Percentiles rank a stretch among this genome's conserved stretches.
Conservation (phyloP, 129 eudicot genomes). For the Ambrosia trifida region DNA sequence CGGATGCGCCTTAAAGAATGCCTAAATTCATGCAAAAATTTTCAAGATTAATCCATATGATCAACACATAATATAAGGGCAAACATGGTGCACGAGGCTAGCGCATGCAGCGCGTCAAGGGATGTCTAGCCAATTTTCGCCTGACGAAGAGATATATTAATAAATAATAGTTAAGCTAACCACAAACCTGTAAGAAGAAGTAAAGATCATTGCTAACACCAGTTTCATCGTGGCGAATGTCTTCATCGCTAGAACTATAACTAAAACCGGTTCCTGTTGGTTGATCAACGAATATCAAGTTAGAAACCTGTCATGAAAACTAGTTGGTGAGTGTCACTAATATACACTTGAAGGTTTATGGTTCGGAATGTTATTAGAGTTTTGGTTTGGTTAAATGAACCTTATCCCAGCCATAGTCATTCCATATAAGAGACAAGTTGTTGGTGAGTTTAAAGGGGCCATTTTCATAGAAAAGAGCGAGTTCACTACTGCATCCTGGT, state of each 20-base stretch:
- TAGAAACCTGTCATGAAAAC: slow-evolving; percentile 55
- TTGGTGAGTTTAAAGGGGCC: slow-evolving; percentile 76
- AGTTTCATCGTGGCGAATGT: slow-evolving; percentile 50
- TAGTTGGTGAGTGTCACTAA: not conserved
- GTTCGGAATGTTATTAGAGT: not conserved
- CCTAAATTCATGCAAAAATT: slow-evolving; percentile 40
- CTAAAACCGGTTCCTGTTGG: slow-evolving; percentile 95
- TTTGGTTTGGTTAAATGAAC: slow-evolving; percentile 28
- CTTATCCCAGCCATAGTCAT: slow-evolving; percentile 90
- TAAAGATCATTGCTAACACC: slow-evolving; percentile 74
- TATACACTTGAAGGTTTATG: not conserved
- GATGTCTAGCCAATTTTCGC: no score
- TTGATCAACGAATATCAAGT: slow-evolving; percentile 85
- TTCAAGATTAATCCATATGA: not conserved
- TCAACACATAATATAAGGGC: no score
- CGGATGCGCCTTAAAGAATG: slow-evolving; percentile 69
- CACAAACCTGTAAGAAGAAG: slow-evolving; percentile 74
- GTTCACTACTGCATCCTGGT: slow-evolving; percentile 83
- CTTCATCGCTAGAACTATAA: slow-evolving; percentile 49
- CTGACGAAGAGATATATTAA: no score
- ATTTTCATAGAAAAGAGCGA: slow-evolving; percentile 90
- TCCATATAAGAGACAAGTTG: slow-evolving; percentile 72
- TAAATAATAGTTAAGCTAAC: not conserved
- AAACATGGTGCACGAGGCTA: no score
- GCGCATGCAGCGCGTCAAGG: no score